Evolutionary conservation across 2,329 filamentous ascomycete species (phyloP), one percentile per base, ranked within the genome.

Genomic region (Penicillium sp.): DNA sequence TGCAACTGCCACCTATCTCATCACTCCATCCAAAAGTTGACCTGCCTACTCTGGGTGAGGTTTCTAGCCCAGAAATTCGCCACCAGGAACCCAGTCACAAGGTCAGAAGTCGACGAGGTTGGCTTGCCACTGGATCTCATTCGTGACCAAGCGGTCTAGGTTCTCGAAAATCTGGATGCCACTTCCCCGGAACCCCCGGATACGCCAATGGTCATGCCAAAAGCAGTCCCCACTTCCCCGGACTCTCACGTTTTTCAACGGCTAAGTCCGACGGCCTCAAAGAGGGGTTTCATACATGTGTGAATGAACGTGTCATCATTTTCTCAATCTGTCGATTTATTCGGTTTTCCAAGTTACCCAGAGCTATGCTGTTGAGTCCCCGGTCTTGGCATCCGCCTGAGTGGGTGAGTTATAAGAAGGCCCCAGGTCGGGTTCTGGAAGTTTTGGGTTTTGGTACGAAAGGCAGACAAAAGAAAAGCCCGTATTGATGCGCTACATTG

Each of bases 231-330:
- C 55, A 54, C 49, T 61, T 63, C 59, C 61, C 61, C 61, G 22
- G 57, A 60, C 54, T 65, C 42, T 64, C 44, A 49, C 43, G n/a
- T 37, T 50, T 24, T 31, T 45, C 16, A 19, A 19, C 49, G 63
- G 52, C 46, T 16, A 54, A 50, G 19, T 29, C 49, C 29, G 37
- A 39, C 44, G 24, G 19, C 43, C n/a, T 19, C 37, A 21, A 31
- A 24, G 13, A 14, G 13, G 13, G 2, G 29, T 13, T 29, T n/a
- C 21, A 29, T 29, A 33, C 5, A 13, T 13, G 22, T 22, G 11
- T 29, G 33, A 59, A 57, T 66, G 52, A 63, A 65, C 55, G 64
- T 46, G 64, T 66, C 64, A 65, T 65, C 61, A 46, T 52, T 55
- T 42, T 56, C 39, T 47, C 45, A 13, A 48, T 58, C 35, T 24